Evolutionary conservation across 2,329 filamentous ascomycete genomes (phyloP).

Genomic region (Pseudocercospora vitis): DNA sequence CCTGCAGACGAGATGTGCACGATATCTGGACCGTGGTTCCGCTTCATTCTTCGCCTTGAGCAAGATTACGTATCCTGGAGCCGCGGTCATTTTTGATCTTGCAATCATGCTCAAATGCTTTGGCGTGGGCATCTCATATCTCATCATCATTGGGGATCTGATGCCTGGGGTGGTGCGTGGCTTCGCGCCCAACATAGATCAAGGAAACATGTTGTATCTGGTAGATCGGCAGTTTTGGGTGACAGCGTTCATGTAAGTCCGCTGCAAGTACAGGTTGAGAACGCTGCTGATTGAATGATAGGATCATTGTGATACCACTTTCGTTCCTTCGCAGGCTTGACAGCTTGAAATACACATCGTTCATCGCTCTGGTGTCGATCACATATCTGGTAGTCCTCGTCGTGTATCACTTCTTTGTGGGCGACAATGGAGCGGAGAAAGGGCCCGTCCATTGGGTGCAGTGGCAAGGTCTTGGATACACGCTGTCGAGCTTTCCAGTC

Average conservation of each 20-base stretch:
- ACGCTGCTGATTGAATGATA: slow-evolving; percentile 36
- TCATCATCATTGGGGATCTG: slow-evolving; percentile 97
- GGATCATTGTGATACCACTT: slow-evolving; percentile 87
- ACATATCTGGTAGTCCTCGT: slow-evolving; percentile 91
- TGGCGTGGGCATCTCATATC: slow-evolving; percentile 92
- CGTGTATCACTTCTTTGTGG: slow-evolving; percentile 81
- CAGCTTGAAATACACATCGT: slow-evolving; percentile 94
- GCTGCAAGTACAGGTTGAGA: neutral
- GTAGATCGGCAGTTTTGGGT: slow-evolving; percentile 96
- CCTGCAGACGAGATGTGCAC: slow-evolving; percentile 86
- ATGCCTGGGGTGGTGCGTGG: slow-evolving; percentile 93
- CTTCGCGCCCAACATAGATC: slow-evolving; percentile 58
- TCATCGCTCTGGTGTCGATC: slow-evolving; percentile 88
- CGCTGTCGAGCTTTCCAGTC: slow-evolving; percentile 84
- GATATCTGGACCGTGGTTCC: slow-evolving; percentile 85
- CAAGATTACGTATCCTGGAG: slow-evolving; percentile 94
- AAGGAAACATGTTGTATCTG: slow-evolving; percentile 67
- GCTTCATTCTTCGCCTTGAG: slow-evolving; percentile 96
- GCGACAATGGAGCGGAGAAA: slow-evolving; percentile 72
- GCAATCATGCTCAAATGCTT: slow-evolving; percentile 98
- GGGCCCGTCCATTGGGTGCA: slow-evolving; percentile 72
- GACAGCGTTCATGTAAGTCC: slow-evolving; percentile 81
- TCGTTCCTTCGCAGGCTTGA: slow-evolving; percentile 89
- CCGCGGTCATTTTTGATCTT: slow-evolving; percentile 89
- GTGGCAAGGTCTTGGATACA: slow-evolving; percentile 76